phyloP scores from a whole-genome alignment of 805 yeast genomes.

The Yamadazyma takamatsuzukensis region DNA sequence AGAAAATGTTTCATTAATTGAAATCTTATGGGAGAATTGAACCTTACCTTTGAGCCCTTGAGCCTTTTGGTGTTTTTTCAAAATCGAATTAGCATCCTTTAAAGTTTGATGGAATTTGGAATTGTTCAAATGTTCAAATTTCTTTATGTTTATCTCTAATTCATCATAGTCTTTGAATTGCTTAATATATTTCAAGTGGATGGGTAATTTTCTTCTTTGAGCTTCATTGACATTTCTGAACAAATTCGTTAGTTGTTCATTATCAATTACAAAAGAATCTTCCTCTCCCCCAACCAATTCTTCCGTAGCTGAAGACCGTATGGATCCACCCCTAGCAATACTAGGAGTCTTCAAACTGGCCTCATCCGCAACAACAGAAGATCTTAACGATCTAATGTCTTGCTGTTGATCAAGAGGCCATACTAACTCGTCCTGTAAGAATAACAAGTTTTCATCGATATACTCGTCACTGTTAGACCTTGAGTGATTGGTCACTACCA shows the following conservation, averaged over 20 bases:
- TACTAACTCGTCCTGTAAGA: conserved; percentile 22
- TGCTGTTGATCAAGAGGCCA: conserved; percentile 17
- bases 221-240: conserved; percentile 20
- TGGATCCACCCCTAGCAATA: conserved; percentile 4
- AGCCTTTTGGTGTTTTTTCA: conserved; percentile 8
- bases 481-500: conserved; percentile 4
- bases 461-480: conserved; percentile 25
- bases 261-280: conserved; percentile 17
- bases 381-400: conserved; percentile 9
- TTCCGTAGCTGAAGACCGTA: too few relatives aligned
- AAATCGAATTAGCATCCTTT: conserved; percentile 10
- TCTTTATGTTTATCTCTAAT: conserved; percentile 26
- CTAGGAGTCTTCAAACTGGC: not conserved
- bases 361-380: conserved; percentile 4
- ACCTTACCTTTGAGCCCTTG: conserved; percentile 20
- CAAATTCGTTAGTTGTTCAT: conserved; percentile 22
- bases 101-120: conserved; percentile 3
- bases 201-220: conserved; percentile 26
- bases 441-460: conserved; percentile 29
- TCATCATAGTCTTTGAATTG: conserved; percentile 34
- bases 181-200: conserved; percentile 29
- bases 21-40: conserved; percentile 44
- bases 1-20: conserved; percentile 51
- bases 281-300: conserved; percentile 11
- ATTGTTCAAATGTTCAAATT: conserved; percentile 25